Base-by-base conservation (phyloP, 257 asterid genomes). In the Agastache rugosa region DNA sequence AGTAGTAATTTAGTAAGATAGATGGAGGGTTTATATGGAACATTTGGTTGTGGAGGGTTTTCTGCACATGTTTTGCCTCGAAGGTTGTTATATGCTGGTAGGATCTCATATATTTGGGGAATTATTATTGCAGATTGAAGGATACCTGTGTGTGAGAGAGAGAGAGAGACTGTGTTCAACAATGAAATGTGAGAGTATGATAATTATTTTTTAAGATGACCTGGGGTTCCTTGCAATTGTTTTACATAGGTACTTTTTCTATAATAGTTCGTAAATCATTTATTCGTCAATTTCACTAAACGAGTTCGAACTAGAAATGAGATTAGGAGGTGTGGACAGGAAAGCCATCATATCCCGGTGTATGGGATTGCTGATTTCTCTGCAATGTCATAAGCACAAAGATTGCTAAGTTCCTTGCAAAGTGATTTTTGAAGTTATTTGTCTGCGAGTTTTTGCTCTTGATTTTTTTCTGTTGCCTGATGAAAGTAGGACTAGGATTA, bases 261-360 rank as follows among this genome's bases (percentile, higher is more conserved):
- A n/a, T n/a, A n/a, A n/a, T n/a, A 56, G 15, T 27, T 59, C n/a
- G n/a, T 25, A 14, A 59, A 14, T 23, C 27, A 51, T 1, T 5
- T 0, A 19, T 53, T 7, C 1, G 27, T 4, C 1, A 58, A 5
- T 58, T 14, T 58, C 11, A 25, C 17, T 11, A 23, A 22, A 55
- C 17, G 15, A 20, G 61, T 55, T 22, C 2, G 61, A 55, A 55
- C 0, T 11, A 25, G 64, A 11, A 10, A 55, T 5, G 19, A 6
- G 64, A 23, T 7, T 31, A 27, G 41, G 74, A 56, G 58, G 54
- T 73, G 68, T 41, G 78, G 66, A 34, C 69, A 25, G 20, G 3
- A 72, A 67, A 19, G 65, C 37, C 11, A 65, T 66, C 71, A 41
- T 65, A 67, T 27, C 48, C 67, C 69, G 63, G 39, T 20, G 15